A percentile compares a stretch with the other conserved stretches of the same genome.
phyloP scores from a whole-genome alignment of 441 rosid genomes.

The Erodium moschatum region DNA sequence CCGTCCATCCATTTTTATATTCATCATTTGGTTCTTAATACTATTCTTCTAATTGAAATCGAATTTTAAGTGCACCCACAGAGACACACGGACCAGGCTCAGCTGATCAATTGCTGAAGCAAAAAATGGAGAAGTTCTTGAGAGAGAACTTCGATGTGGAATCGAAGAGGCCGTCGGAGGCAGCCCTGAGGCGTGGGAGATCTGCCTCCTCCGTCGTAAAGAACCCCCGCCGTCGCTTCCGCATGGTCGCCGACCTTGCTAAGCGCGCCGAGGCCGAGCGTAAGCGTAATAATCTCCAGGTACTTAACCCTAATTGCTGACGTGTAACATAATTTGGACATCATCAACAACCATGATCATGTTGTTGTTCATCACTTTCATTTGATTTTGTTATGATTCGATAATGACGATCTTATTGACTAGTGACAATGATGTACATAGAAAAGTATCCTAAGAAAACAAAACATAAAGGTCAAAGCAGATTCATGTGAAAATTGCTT shows the following conservation, averaged over 20 bases:
- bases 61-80: background rate
- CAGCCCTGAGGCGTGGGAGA: slow-evolving; percentile 35
- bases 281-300: slow-evolving; percentile 42
- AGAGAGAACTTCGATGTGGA: slow-evolving; percentile 36
- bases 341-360: too few relatives aligned
- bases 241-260: slow-evolving; percentile 44
- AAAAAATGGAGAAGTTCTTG: slow-evolving; percentile 29
- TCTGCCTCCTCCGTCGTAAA: slow-evolving; percentile 33
- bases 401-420: background rate
- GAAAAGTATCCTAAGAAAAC: background rate
- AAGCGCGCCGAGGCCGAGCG: slow-evolving; percentile 41
- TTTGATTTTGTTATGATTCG: background rate
- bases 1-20: slow-evolving; percentile 2
- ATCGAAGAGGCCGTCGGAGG: slow-evolving; percentile 34
- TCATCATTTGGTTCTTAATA: background rate
- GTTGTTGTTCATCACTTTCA: background rate
- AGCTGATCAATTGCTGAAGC: background rate
- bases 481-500: slow-evolving; percentile 1
- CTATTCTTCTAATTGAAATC: background rate
- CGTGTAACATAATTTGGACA: too few relatives aligned
- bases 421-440: background rate
- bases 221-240: slow-evolving; percentile 43
- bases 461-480: too few relatives aligned
- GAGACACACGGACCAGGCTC: background rate
- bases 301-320: background rate